These are phyloP conservation scores for Knufia fluminis DNA, from an alignment of 2,329 filamentous ascomycete genomes.

Conservation along the genomic window DNA sequence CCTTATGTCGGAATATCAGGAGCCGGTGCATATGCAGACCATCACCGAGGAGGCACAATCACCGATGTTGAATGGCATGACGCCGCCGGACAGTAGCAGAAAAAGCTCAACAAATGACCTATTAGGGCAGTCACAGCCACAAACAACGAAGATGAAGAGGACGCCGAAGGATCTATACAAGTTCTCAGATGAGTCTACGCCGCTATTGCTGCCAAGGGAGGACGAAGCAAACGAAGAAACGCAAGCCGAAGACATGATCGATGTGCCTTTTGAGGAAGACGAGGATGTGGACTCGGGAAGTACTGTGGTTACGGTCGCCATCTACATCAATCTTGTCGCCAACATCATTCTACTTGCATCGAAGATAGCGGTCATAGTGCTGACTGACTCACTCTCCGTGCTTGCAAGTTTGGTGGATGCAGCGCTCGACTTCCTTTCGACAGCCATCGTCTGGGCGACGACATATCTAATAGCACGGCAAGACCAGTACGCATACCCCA, in stretches of 20 bases:
- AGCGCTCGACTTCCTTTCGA: slow-evolving; percentile 69
- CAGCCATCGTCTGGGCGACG: slow-evolving; percentile 71
- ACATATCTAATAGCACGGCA: slow-evolving; percentile 64
- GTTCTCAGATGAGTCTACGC: slow-evolving; percentile 55
- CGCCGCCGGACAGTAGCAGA: slow-evolving; percentile 9
- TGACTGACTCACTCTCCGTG: slow-evolving; percentile 70
- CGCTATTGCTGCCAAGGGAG: slow-evolving; percentile 46
- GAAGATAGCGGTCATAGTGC: slow-evolving; percentile 67
- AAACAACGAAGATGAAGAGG: slow-evolving; percentile 48
- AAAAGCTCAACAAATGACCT: not conserved
- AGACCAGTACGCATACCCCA: slow-evolving; percentile 67
- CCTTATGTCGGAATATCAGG: slow-evolving; percentile 79
- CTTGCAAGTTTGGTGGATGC: slow-evolving; percentile 72
- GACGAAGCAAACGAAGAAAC: slow-evolving; percentile 16
- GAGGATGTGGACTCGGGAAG: slow-evolving; percentile 57
- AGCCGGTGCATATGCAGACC: slow-evolving; percentile 60
- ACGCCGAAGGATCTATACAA: slow-evolving; percentile 84
- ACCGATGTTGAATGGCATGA: slow-evolving; percentile 23
- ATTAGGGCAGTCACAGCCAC: slow-evolving; percentile 24
- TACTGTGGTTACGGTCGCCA: slow-evolving; percentile 72
- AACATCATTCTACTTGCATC: slow-evolving; percentile 66
- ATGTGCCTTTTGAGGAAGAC: slow-evolving; percentile 35
- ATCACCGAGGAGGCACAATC: slow-evolving; percentile 59
- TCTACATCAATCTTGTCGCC: slow-evolving; percentile 74
- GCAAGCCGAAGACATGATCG: slow-evolving; percentile 32